Base-by-base conservation (phyloP, 768 basidiomycete genomes). In the Boletus insuetus region DNA sequence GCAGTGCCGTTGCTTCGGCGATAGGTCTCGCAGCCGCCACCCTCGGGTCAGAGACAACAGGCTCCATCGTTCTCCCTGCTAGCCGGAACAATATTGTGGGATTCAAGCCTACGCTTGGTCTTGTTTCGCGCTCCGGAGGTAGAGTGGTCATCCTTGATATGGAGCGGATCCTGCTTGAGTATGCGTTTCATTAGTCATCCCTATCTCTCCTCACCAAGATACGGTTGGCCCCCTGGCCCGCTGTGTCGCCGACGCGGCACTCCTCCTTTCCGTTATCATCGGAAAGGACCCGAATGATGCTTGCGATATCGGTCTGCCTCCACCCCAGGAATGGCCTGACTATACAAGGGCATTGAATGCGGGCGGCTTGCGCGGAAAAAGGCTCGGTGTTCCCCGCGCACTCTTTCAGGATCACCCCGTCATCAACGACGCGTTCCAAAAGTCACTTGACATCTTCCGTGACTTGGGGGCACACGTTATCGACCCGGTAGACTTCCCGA, bases 401-500 rank as follows among this genome's bases (percentile, higher is more conserved):
- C 69, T 75, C 48, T 49, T 69, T n/a, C 56, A 56, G 20, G 55
- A 61, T 2, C 39, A 65, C 31, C n/a, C 58, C 9, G 48, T 64
- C 19, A 65, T 73, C 37, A 50, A 72, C 7, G 56, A 74, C 6
- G 64, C 71, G 8, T 81, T 81, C 61, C 65, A 76, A 14, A 68
- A 63, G 16, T 72, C 77, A 4, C 56, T 81, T 22, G 71, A 69
- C 38, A 64, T 68, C 9, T 67, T 81, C 39, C 66, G 70, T 34
- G 48, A 54, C 3, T 66, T 78, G 9, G 81, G 78, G 12, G 79
- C 78, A 16, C 70, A 64, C 10, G 69, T 87, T 19, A 72, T 86
- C 4, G 86, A 88, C 61, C 84, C 84, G 0, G 82, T 83, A 1
- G 82, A 86, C 58, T 69, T 87, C 20, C 82, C 84, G 0, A 79